These are phyloP conservation scores for Thyridium curvatum DNA, from an alignment of 2,329 filamentous ascomycete species.

Conservation along the genomic window DNA sequence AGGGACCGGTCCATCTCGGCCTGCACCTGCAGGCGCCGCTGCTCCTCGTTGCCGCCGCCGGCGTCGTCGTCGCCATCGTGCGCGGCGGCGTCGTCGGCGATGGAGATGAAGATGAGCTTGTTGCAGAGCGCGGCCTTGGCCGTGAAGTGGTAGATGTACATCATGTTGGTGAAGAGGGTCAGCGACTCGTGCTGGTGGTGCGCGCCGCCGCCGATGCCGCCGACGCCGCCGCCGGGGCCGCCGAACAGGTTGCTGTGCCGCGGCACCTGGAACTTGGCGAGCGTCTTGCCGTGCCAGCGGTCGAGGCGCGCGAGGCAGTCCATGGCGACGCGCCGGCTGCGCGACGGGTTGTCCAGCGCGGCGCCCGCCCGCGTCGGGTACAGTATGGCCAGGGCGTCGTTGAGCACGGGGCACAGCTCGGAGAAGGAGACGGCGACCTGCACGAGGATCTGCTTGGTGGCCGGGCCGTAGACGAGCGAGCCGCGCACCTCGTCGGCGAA, in stretches of 20 bases:
- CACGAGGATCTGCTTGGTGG: constrained; percentile 10
- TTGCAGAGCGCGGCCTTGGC: not conserved
- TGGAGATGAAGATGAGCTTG: not conserved
- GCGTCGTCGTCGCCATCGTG: too few relatives aligned
- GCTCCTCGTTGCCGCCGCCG: not conserved
- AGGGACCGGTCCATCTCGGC: not conserved
- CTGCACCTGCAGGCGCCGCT: not conserved
- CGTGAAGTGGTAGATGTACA: not conserved
- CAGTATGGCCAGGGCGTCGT: not conserved
- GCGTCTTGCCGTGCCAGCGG: not conserved
- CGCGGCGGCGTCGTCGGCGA: not conserved
- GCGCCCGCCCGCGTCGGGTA: not conserved
- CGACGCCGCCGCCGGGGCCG: too few relatives aligned
- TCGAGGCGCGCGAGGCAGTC: not conserved
- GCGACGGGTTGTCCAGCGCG: not conserved
- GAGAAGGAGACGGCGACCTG: constrained; percentile 9
- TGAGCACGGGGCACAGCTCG: constrained; percentile 7
- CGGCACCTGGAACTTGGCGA: not conserved
- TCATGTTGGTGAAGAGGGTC: not conserved
- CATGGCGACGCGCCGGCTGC: too few relatives aligned
- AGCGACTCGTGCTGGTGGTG: not conserved
- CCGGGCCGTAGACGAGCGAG: constrained; percentile 13
- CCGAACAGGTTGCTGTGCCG: not conserved
- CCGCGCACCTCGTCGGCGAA: constrained; percentile 1
- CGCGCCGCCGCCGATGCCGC: too few relatives aligned